Percentiles rank a stretch among this genome's conserved stretches.
Conservation (phyloP, 208 protist genomes). For the Leishmania mexicana region DNA sequence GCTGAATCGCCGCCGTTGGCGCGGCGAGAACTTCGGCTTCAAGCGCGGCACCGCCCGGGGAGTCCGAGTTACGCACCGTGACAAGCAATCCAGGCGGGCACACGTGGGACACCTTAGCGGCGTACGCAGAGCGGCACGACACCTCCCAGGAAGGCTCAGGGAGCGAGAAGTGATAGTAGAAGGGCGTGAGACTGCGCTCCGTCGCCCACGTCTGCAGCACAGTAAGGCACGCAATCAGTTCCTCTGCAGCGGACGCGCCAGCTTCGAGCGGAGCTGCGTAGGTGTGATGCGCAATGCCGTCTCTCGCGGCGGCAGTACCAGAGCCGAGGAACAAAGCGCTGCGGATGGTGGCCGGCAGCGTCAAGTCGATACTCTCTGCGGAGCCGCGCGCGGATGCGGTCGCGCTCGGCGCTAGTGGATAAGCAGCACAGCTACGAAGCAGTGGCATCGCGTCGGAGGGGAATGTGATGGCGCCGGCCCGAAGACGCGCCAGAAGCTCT, state of each 20-base stretch:
- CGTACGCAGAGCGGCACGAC: conserved; percentile 15
- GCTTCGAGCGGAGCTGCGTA: not conserved
- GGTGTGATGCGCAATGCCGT: not conserved
- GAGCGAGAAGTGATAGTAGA: conserved; percentile 23
- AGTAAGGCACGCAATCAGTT: not conserved
- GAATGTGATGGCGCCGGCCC: conserved; percentile 17
- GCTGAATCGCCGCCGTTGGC: conserved; percentile 16
- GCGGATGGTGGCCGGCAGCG: not conserved
- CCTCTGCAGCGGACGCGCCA: not conserved
- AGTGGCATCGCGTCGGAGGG: conserved; percentile 34
- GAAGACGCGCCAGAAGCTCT: conserved; percentile 38
- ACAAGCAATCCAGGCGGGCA: conserved; percentile 32
- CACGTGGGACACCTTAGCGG: conserved; percentile 18
- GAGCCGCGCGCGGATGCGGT: not conserved
- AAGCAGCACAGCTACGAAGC: conserved; percentile 6
- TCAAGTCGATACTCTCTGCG: not conserved
- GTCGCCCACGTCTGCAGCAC: conserved; percentile 11
- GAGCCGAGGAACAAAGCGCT: not conserved
- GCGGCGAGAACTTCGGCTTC: conserved; percentile 25
- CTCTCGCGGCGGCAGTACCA: not conserved
- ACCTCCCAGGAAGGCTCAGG: conserved; percentile 15
- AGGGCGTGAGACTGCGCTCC: conserved; percentile 4
- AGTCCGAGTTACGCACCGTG: not conserved
- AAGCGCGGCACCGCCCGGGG: not conserved
- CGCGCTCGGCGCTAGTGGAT: not conserved